phyloP scores from a whole-genome alignment of 768 basidiomycete species.

The Xanthoconium stramineum region DNA sequence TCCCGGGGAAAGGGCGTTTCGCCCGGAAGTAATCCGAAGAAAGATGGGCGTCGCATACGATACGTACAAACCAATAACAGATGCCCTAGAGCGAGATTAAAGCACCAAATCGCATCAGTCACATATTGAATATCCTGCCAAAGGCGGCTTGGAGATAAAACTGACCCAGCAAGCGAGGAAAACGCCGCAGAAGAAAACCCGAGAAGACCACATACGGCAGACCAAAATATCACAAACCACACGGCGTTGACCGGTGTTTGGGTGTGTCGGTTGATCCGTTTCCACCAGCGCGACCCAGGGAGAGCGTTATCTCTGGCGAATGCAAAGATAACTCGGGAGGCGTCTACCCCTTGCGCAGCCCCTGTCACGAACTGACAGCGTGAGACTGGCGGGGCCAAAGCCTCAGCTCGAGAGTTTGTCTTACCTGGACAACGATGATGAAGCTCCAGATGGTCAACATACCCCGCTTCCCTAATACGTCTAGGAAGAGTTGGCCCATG shows the following conservation, averaged over 20 bases:
- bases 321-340: slow-evolving; percentile 72
- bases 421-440: slow-evolving; percentile 60
- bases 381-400: background rate
- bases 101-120: background rate
- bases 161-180: slow-evolving; percentile 64
- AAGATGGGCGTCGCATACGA: slow-evolving; percentile 67
- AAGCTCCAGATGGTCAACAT: slow-evolving; percentile 73
- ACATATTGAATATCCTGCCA: background rate
- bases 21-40: slow-evolving; percentile 66
- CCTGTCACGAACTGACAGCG: slow-evolving; percentile 59
- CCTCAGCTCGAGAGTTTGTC: background rate
- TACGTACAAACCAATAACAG: slow-evolving; percentile 69
- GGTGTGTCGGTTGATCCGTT: slow-evolving; percentile 53
- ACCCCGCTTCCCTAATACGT: slow-evolving; percentile 62
- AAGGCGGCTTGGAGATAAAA: background rate
- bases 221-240: slow-evolving; percentile 62
- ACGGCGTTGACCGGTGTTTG: slow-evolving; percentile 74
- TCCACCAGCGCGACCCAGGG: slow-evolving; percentile 71
- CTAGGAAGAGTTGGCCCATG: slow-evolving; percentile 70
- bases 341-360: slow-evolving; percentile 72
- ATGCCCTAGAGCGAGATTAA: slow-evolving; percentile 40
- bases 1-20: slow-evolving; percentile 54
- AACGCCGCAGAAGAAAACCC: slow-evolving; percentile 65
- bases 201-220: slow-evolving; percentile 58
- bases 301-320: slow-evolving; percentile 73